Base-by-base conservation (phyloP, 1,139 yeast species). In the Nakaseomyces kungkrabaensis region DNA sequence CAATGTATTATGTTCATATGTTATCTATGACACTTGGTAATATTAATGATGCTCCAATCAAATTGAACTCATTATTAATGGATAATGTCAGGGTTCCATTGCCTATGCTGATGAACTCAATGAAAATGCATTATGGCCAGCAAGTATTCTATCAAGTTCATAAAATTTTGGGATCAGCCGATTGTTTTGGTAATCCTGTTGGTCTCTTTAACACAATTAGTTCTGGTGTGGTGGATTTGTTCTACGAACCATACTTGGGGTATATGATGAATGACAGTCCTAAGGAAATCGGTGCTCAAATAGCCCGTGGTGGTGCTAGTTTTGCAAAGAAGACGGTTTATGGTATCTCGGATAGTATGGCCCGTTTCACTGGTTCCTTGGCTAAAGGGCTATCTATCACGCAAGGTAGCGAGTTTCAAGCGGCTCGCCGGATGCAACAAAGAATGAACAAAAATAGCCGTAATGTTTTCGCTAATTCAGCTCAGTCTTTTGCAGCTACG, bases 191-290 rank as follows among this genome's bases (percentile, higher is more conserved):
- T 32, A 92, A 94, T 58, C 99, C 99, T 0, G 97, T 94, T 36
- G 98, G 98, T 1, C 71, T 94, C 52, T 94, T 92, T 70, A 94
- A 88, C 62, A 89, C 90, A 57, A 72, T 94, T 52, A 84, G 96
- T 51, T 88, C 97, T 0, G 98, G 99, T 47, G 95, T 92, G 8
- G 78, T 89, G 76, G 99, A 94, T 67, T 85, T 92, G 40, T 94
- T 94, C 65, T 94, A 94, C 64, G 98, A 92, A 62, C 99, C 99
- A 1, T 94, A 92, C 61, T 94, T 89, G 63, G 99, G 99, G 0
- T 87, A 88, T 59, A 79, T 92, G 49, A 79, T 92, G 76, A 90
- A 86, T 56, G 98, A 94, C 67, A 73, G 97, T 40, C 98, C 98
- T 0, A 96, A 88, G 63, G 98, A 94, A 60, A 71, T 94, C 47